Base-by-base conservation (phyloP, 352 stramenopile species). In the Saprolegnia parasitica region DNA sequence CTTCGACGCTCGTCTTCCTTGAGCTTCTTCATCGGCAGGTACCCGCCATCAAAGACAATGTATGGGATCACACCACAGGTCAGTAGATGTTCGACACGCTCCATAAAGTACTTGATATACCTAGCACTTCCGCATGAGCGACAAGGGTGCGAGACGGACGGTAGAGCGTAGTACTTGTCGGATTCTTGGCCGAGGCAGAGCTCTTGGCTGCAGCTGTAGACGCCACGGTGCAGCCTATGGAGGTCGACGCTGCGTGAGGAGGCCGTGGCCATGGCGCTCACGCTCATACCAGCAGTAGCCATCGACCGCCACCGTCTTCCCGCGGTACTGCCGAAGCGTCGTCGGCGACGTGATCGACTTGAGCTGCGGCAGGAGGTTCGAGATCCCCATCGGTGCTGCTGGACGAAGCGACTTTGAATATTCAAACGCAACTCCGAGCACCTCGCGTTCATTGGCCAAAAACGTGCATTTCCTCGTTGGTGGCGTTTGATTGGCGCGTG, bases 101-200 rank as follows among this genome's bases (percentile, higher is more conserved):
- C 81, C 71, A 90, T 87, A 56, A 90, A 92, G 50, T 92, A 92
- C 39, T 68, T 79, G 68, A 92, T 71, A 73, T 92, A 92, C 78
- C 84, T 92, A 60, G 67, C 29, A 32, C 5, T 23, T 57, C 26
- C 6, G 32, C 66, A 71, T n/a, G n/a, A n/a, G n/a, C n/a, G n/a
- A n/a, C n/a, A 5, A 16, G 1, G 20, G 15, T 1, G 42, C 21
- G 18, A 52, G 18, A 18, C 24, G 18, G 16, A 65, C n/a, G n/a
- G n/a, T n/a, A n/a, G n/a, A n/a, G n/a, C 10, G 35, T 45, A 32
- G 42, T 55, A 92, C 84, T 89, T 92, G 73, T 90, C 81, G 0
- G 84, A 88, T 39, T 84, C 75, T 71, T 86, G 75, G 0, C 79
- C 83, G 0, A 91, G 71, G 40, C 83, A 90, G 3, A 90, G 78